phyloP scores from a whole-genome alignment of 1,139 yeast species.

The Candida dubliniensis region DNA sequence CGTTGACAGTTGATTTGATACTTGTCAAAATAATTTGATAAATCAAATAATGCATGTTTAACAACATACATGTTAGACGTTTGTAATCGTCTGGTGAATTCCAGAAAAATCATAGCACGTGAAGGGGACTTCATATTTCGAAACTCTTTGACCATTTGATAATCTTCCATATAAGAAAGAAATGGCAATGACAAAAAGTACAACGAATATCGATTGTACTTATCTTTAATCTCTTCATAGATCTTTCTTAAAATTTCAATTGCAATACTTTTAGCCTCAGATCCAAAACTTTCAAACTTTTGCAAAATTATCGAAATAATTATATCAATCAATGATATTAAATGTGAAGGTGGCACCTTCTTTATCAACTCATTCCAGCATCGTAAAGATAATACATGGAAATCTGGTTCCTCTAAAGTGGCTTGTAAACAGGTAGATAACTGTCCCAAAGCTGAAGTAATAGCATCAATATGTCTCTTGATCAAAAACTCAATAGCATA shows the following conservation, averaged over 20 bases:
- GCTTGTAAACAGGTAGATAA: slow-evolving; percentile 85
- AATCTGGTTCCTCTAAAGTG: slow-evolving; percentile 62
- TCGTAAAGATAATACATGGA: slow-evolving; percentile 61
- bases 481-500: slow-evolving; percentile 73
- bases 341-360: slow-evolving; percentile 50
- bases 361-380: slow-evolving; percentile 66
- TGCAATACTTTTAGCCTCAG: slow-evolving; percentile 47
- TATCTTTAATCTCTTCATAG: slow-evolving; percentile 35
- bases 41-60: slow-evolving; percentile 72
- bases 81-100: slow-evolving; percentile 55
- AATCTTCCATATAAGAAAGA: slow-evolving; percentile 36
- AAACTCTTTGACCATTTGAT: slow-evolving; percentile 19
- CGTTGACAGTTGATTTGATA: slow-evolving; percentile 51
- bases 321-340: slow-evolving; percentile 50
- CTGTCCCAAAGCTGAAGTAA: slow-evolving; percentile 83
- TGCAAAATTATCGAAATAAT: slow-evolving; percentile 54
- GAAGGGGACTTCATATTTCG: slow-evolving; percentile 28
- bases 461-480: slow-evolving; percentile 56
- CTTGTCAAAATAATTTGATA: slow-evolving; percentile 49
- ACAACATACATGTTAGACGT: slow-evolving; percentile 78
- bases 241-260: slow-evolving; percentile 44
- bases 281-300: slow-evolving; percentile 55
- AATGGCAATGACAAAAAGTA: slow-evolving; percentile 53
- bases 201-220: slow-evolving; percentile 42
- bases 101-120: slow-evolving; percentile 41